phyloP scores from a whole-genome alignment of 176 grass and related monocot genomes.

The Zizania latifolia region DNA sequence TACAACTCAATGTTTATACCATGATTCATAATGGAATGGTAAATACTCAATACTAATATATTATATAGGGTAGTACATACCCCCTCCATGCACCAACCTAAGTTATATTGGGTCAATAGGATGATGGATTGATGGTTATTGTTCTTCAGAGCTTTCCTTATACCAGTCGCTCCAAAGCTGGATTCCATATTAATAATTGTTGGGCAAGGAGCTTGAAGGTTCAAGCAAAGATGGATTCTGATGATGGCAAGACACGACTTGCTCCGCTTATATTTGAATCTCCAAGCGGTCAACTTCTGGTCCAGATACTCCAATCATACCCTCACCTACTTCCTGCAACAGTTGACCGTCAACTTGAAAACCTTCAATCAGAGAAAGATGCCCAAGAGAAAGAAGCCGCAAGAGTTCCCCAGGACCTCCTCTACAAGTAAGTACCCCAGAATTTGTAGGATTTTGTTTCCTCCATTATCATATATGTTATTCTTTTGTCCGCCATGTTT shows the following conservation, averaged over 20 bases:
- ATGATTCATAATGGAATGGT: background rate
- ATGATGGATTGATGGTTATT: conserved; percentile 5
- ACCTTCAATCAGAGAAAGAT: conserved; percentile 61
- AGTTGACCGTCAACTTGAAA: conserved; percentile 88
- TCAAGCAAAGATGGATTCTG: conserved; percentile 49
- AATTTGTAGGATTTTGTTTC: background rate
- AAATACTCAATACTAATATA: background rate
- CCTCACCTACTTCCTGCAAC: conserved; percentile 74
- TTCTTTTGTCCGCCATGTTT: background rate
- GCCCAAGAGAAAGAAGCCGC: conserved; percentile 58
- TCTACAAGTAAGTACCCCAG: conserved; percentile 57
- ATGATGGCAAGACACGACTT: conserved; percentile 43
- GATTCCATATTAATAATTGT: conserved; percentile 33
- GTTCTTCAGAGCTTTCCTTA: conserved; percentile 45
- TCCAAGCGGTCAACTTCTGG: conserved; percentile 77
- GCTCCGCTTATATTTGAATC: conserved; percentile 83
- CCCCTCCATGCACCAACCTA: background rate
- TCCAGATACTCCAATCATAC: conserved; percentile 76
- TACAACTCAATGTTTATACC: background rate
- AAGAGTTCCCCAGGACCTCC: conserved; percentile 54
- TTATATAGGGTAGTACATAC: background rate
- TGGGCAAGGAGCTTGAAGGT: conserved; percentile 35
- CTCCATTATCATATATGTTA: background rate
- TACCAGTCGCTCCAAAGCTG: conserved; percentile 28
- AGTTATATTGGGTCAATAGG: background rate